Base-by-base conservation (phyloP, 176 grass and related monocot species). In the Triticum dicoccoides region DNA sequence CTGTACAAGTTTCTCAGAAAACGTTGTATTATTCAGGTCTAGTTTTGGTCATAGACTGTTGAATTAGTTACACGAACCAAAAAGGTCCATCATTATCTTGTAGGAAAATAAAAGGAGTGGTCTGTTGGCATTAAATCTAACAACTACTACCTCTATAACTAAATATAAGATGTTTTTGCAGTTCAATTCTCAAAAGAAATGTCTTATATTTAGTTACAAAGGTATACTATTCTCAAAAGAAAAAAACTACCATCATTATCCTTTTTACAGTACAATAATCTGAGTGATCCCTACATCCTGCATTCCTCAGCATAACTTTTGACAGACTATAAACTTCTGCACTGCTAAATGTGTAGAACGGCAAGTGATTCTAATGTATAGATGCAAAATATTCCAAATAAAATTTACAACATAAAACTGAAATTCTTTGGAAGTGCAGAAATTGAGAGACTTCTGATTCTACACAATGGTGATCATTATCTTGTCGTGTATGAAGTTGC, bases 281-380 rank as follows among this genome's bases (percentile, higher is more conserved):
- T 39, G n/a, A 70, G 70, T 83, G 45, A 73, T 79, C 21, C 54
- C 25, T 34, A 11, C 6, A 61, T 24, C 61, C 5, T 78, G 11
- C 80, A 9, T 10, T 69, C 3, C 34, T 61, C 14, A 37, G 58
- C 41, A 77, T 75, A 49, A 25, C 20, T 77, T 52, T 69, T 27
- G 49, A 39, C 18, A 33, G 6, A 42, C 34, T 63, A 35, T 24
- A 44, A 65, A 81, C 27, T 81, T 27, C 25, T 47, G 44, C 37
- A 71, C 52, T 84, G 34, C 73, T 75, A 51, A 76, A 30, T 65
- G 79, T n/a, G 42, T 84, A 23, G 15, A 11, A 62, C 62, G 23
- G 56, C n/a, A 79, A 78, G 59, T 72, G 49, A 88, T 70, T 58
- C 73, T 45, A 47, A 56, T 23, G 29, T 56, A 27, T 71, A 10